Evolutionary conservation across 495 filamentous ascomycete species (phyloP).

Genomic region (Delitschia confertaspora): DNA sequence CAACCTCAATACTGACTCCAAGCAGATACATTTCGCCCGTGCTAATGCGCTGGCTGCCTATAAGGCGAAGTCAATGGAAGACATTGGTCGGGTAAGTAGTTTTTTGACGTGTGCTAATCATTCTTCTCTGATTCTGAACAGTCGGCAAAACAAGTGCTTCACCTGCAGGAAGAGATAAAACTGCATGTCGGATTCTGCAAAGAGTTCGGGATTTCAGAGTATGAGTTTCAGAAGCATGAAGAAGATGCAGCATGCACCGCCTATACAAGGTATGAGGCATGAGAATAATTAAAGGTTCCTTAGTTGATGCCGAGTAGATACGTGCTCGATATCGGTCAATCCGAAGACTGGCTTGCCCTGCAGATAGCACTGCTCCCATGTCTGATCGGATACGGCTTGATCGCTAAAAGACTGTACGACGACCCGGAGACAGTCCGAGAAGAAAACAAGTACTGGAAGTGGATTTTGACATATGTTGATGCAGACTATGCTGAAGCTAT

Average conservation of each 20-base stretch:
- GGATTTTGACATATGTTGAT: slow-evolving; percentile 78
- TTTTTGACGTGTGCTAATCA: not conserved
- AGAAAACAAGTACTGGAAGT: slow-evolving; percentile 77
- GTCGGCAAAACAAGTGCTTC: slow-evolving; percentile 61
- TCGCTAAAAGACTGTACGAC: slow-evolving; percentile 56
- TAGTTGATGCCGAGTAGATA: slow-evolving; percentile 56
- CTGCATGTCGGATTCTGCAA: slow-evolving; percentile 74
- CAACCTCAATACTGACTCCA: too few relatives aligned
- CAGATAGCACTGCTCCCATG: slow-evolving; percentile 80
- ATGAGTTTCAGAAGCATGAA: slow-evolving; percentile 61
- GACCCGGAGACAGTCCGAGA: slow-evolving; percentile 48
- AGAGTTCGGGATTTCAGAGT: slow-evolving; percentile 66
- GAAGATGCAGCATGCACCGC: slow-evolving; percentile 67
- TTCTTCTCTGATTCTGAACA: slow-evolving; percentile 34
- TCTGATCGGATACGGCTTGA: slow-evolving; percentile 73
- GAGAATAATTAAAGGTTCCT: too few relatives aligned
- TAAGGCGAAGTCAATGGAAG: slow-evolving; percentile 64
- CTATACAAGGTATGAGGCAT: slow-evolving; percentile 45
- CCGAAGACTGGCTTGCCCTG: slow-evolving; percentile 74
- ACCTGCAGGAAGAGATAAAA: slow-evolving; percentile 69
- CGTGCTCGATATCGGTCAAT: slow-evolving; percentile 79
- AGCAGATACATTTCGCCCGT: slow-evolving; percentile 72
- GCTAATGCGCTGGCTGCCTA: slow-evolving; percentile 76
- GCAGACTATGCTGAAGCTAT: slow-evolving; percentile 69
- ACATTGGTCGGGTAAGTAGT: slow-evolving; percentile 50